Evolutionary conservation across 2,329 filamentous ascomycete species (phyloP).

Genomic region (Venturia asperata): DNA sequence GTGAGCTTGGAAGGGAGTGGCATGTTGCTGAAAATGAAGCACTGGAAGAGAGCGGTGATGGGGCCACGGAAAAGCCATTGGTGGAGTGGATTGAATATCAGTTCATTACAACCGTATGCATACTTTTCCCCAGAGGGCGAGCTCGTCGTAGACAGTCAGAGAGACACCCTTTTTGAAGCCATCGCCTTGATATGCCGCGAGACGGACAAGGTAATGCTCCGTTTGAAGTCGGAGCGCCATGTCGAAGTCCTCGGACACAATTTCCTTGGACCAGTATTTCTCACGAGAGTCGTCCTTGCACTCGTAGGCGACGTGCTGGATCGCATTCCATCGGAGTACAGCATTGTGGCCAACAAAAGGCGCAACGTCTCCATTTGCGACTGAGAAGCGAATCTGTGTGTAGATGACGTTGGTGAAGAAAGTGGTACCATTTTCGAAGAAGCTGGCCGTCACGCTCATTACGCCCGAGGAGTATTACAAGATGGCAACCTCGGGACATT

Average conservation of each 20-base stretch:
- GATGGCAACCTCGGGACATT: constrained; percentile 69
- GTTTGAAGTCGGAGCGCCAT: constrained; percentile 72
- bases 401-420: constrained; percentile 59
- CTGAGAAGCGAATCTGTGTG: constrained; percentile 69
- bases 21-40: constrained; percentile 66
- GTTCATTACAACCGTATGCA: constrained; percentile 75
- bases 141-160: constrained; percentile 75
- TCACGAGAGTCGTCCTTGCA: constrained; percentile 52
- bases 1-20: constrained; percentile 69
- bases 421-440: constrained; percentile 42
- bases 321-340: constrained; percentile 65
- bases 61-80: constrained; percentile 68
- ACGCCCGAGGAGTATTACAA: constrained; percentile 72
- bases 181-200: constrained; percentile 66
- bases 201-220: constrained; percentile 63
- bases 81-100: constrained; percentile 70
- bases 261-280: constrained; percentile 75
- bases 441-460: constrained; percentile 70
- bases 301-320: constrained; percentile 65
- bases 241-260: constrained; percentile 76
- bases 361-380: constrained; percentile 68
- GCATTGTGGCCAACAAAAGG: constrained; percentile 79
- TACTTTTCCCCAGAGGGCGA: constrained; percentile 85
- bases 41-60: constrained; percentile 70
- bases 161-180: constrained; percentile 80